These are phyloP conservation scores for Termitomyces heimii DNA, from an alignment of 768 basidiomycete species.

Conservation along the genomic window DNA sequence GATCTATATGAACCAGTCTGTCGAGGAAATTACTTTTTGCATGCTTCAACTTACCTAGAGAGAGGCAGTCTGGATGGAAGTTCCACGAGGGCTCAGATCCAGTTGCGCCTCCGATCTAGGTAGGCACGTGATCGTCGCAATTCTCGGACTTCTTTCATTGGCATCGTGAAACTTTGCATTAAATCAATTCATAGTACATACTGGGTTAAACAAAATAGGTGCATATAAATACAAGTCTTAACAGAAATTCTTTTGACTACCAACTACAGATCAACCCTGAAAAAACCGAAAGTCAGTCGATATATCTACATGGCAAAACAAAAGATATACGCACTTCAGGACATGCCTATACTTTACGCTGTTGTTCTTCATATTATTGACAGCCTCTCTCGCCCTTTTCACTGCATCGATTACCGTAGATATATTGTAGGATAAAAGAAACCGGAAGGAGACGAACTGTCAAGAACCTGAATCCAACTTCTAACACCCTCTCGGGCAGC, in stretches of 20 bases:
- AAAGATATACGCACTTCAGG: constrained; percentile 21
- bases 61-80: too few species aligned
- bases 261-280: neutral
- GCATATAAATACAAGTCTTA: neutral
- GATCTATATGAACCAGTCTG: too few species aligned
- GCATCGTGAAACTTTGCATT: too few species aligned
- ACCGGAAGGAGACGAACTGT: constrained; percentile 22
- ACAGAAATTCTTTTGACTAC: too few species aligned
- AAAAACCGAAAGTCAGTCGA: neutral
- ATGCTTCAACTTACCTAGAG: too few species aligned
- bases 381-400: constrained; percentile 41
- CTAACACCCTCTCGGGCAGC: constrained; percentile 48
- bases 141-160: too few species aligned
- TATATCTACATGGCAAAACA: neutral
- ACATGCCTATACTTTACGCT: constrained; percentile 52
- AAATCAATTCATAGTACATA: too few species aligned
- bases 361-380: constrained; percentile 40
- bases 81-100: too few species aligned
- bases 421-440: neutral
- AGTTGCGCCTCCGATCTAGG: too few species aligned
- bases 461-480: constrained; percentile 39
- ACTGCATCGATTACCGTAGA: constrained; percentile 17
- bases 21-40: too few species aligned
- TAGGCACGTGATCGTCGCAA: too few species aligned
- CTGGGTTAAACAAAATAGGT: too few species aligned